Base-by-base conservation (phyloP, 208 protist species). In the Trypanosoma rangeli region DNA sequence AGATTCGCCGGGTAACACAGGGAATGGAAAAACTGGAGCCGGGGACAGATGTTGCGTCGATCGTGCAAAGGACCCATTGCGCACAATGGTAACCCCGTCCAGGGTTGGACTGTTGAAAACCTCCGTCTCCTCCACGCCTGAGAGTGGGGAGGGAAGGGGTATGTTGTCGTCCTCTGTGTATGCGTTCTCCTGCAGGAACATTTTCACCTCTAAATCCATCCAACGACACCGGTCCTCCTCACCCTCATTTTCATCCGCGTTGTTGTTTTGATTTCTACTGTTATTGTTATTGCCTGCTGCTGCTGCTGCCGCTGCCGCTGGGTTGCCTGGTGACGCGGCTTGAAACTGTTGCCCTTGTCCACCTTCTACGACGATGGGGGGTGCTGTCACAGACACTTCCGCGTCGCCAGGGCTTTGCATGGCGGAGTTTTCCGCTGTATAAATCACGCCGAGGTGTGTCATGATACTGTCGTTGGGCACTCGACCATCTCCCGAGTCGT, bases 121-220 rank as follows among this genome's bases (percentile, higher is more conserved):
- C 3, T 64, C 48, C 1, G 10, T 3, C 3, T 3, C 13, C 3
- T 64, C 68, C 24, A 44, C 46, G 53, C 49, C 31, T 9, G 62
- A 68, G 37, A 61, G 13, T n/a, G 62, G 53, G 26, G 62, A 68
- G 18, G 44, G 55, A 22, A 74, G 26, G 1, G 60, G 50, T 0
- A 64, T 22, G 28, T 31, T 68, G 18, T 74, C 70, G 57, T 55
- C 53, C 49, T 73, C 68, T 0, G 18, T 61, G 48, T 74, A 74
- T 26, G 61, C 44, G 44, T 68, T 63, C 26, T 74, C 70, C 24
- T 68, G 62, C 7, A 74, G 16, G 42, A 53, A 66, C n/a, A 67
- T 35, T 39, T 44, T 50, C 33, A 74, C 70, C 29, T 68, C 70
- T 52, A 62, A 54, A 55, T 74, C 70, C n/a, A 57, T n/a, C 60